Percentiles rank a stretch among this genome's conserved stretches.
phyloP scores from a whole-genome alignment of 495 filamentous ascomycete genomes.

The Penicillium arizonense region DNA sequence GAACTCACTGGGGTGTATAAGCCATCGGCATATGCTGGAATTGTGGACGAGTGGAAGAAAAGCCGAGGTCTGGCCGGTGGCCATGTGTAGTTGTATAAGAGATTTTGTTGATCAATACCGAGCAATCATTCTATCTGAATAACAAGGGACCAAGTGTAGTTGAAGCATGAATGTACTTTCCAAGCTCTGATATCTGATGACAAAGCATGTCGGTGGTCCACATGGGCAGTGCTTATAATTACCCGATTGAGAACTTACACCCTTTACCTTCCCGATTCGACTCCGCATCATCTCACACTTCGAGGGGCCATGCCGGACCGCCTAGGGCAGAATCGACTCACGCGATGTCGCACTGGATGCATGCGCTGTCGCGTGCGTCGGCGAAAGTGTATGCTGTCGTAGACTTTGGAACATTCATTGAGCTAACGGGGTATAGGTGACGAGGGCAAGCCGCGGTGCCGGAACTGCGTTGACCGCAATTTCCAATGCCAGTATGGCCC shows the following conservation, averaged over 20 bases:
- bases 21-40: constrained; percentile 28
- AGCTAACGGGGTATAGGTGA: constrained; percentile 28
- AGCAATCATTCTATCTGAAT: no score
- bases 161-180: no score
- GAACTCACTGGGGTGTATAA: constrained; percentile 29
- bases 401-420: neutral
- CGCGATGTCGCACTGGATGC: constrained; percentile 42
- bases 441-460: constrained; percentile 40
- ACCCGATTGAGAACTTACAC: constrained; percentile 13
- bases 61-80: neutral
- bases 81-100: neutral
- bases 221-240: constrained; percentile 17
- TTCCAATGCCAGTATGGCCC: constrained; percentile 38
- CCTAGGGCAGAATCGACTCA: constrained; percentile 18
- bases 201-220: constrained; percentile 6
- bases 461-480: constrained; percentile 40
- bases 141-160: no score
- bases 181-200: neutral
- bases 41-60: constrained; percentile 30
- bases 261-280: constrained; percentile 1
- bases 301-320: constrained; percentile 10
- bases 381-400: constrained; percentile 36
- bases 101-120: neutral
- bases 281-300: neutral
- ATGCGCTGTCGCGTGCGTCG: constrained; percentile 41